Evolutionary conservation across 129 eudicot species (phyloP).

Genomic region (Lactuca saligna): DNA sequence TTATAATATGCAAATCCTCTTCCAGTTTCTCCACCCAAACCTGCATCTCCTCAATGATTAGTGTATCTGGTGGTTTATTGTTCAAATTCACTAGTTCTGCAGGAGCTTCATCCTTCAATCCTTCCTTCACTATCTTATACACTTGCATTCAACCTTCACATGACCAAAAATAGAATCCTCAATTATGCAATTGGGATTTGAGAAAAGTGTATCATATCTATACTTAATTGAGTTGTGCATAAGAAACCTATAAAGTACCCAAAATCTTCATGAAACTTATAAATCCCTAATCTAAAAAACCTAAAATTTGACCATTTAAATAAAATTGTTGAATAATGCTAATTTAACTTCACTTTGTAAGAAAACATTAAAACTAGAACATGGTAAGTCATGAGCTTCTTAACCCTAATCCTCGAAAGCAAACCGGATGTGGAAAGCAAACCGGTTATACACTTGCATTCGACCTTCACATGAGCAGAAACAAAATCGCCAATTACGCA

Average conservation of each 20-base stretch:
- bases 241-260: not conserved
- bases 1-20: slow-evolving; percentile 47
- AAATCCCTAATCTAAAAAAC: not conserved
- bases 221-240: no score
- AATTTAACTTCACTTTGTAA: not conserved
- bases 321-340: not conserved
- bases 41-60: slow-evolving; percentile 66
- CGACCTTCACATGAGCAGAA: no score
- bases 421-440: not conserved
- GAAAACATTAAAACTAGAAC: not conserved
- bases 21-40: slow-evolving; percentile 71
- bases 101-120: slow-evolving; percentile 42
- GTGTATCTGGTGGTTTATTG: slow-evolving; percentile 38
- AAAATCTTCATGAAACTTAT: not conserved
- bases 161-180: not conserved
- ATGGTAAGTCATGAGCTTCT: not conserved
- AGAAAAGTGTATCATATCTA: no score
- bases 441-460: no score
- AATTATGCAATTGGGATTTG: not conserved
- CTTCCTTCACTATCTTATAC: slow-evolving; percentile 57
- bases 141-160: slow-evolving; percentile 61
- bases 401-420: not conserved
- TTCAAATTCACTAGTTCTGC: slow-evolving; percentile 27
- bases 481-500: no score
- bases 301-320: not conserved